Evolutionary conservation across 2,329 filamentous ascomycete genomes (phyloP).

Genomic region (Monilinia polystroma): DNA sequence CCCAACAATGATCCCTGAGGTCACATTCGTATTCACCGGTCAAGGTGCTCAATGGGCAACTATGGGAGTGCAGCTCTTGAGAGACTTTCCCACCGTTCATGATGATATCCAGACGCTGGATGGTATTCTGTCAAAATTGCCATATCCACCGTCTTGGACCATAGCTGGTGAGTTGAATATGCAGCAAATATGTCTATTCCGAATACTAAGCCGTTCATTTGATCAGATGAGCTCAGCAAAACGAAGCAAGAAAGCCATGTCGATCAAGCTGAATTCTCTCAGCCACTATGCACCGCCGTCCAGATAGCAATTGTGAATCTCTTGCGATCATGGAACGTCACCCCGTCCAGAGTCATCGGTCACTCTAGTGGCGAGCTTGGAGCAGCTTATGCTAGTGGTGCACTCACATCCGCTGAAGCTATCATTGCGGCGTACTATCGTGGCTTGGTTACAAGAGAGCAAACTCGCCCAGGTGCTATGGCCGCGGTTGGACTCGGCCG

Average conservation of each 20-base stretch:
- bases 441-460: neutral
- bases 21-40: slow-evolving; percentile 26
- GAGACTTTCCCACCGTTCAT: neutral
- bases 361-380: slow-evolving; percentile 47
- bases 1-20: neutral
- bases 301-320: slow-evolving; percentile 48
- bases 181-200: neutral
- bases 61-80: slow-evolving; percentile 27
- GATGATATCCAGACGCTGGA: neutral
- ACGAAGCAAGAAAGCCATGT: slow-evolving; percentile 20
- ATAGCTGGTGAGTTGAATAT: neutral
- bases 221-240: slow-evolving; percentile 2
- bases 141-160: neutral
- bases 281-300: slow-evolving; percentile 47
- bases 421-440: slow-evolving; percentile 47
- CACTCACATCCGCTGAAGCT: slow-evolving; percentile 39
- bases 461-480: neutral
- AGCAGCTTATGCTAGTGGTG: slow-evolving; percentile 46
- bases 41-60: slow-evolving; percentile 30
- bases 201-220: neutral
- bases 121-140: neutral
- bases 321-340: slow-evolving; percentile 44
- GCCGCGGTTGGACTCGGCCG: slow-evolving; percentile 4
- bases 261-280: slow-evolving; percentile 27
- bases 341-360: slow-evolving; percentile 43